A percentile compares a stretch with the other conserved stretches of the same genome.
These are phyloP conservation scores for Boletus rufocinnamomeus DNA, from an alignment of 768 basidiomycete species.

Conservation along the genomic window DNA sequence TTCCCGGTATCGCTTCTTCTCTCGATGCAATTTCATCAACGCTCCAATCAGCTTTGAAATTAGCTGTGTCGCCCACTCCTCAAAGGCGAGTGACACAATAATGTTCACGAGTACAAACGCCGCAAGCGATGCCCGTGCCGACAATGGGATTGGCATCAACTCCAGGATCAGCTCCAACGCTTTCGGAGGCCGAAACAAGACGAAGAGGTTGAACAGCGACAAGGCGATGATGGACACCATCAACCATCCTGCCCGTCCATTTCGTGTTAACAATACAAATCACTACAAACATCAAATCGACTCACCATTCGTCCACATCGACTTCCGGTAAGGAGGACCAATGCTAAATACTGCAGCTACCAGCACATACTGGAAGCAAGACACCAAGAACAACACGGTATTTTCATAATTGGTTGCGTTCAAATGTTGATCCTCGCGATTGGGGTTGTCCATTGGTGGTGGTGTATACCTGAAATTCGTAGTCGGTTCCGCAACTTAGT, in stretches of 20 bases:
- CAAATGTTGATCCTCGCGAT: conserved; percentile 64
- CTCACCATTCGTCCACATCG: conserved; percentile 94
- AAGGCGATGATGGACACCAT: conserved; percentile 75
- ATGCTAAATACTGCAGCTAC: conserved; percentile 98
- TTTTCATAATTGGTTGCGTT: conserved; percentile 91
- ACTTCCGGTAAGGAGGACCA: conserved; percentile 93
- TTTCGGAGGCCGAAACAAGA: conserved; percentile 72
- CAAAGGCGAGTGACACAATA: conserved; percentile 68
- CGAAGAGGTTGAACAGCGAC: conserved; percentile 70
- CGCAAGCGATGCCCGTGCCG: conserved; percentile 71
- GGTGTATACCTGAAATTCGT: conserved; percentile 66
- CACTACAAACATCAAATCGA: conserved; percentile 3
- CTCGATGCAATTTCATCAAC: conserved; percentile 42
- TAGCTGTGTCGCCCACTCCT: conserved; percentile 67
- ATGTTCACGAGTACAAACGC: conserved; percentile 70
- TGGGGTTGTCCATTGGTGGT: conserved; percentile 51
- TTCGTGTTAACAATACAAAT: neutral
- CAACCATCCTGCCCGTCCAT: conserved; percentile 60
- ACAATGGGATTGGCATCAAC: conserved; percentile 70
- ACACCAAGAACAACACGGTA: conserved; percentile 86
- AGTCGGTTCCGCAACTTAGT: neutral
- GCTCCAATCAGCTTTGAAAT: conserved; percentile 58
- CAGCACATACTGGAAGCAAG: conserved; percentile 98
- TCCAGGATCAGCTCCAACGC: conserved; percentile 63
- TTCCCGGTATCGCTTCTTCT: conserved; percentile 51